These are phyloP conservation scores for Rauvolfia tetraphylla DNA, from an alignment of 257 asterid species.

Conservation along the genomic window DNA sequence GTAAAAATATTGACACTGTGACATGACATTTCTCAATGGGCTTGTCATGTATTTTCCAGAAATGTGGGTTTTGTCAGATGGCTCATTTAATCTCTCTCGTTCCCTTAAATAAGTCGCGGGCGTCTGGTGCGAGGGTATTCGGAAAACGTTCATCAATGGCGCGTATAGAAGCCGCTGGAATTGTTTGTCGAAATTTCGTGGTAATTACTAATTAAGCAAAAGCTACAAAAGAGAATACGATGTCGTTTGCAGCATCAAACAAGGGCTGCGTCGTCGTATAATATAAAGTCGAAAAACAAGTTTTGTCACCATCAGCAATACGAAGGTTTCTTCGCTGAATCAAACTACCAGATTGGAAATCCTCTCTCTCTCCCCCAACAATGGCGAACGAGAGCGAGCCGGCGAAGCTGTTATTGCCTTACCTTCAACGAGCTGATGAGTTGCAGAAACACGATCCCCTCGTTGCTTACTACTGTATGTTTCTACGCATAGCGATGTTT, in stretches of 20 bases:
- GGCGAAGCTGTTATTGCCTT: conserved; percentile 39
- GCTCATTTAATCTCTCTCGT: too few species aligned
- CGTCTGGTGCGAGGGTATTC: too few species aligned
- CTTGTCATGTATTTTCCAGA: too few species aligned
- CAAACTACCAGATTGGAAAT: background rate
- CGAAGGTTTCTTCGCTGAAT: background rate
- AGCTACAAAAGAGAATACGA: background rate
- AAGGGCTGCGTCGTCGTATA: background rate
- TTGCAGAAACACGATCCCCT: conserved; percentile 50
- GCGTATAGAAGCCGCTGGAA: background rate
- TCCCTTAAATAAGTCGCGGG: too few species aligned
- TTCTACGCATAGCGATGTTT: background rate
- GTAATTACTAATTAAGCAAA: background rate
- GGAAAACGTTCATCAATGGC: too few species aligned
- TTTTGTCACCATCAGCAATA: background rate
- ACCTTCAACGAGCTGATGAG: conserved; percentile 50
- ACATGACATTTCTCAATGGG: too few species aligned
- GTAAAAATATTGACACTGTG: too few species aligned
- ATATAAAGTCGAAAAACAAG: background rate
- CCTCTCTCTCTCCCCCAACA: conserved; percentile 1
- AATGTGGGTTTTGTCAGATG: too few species aligned
- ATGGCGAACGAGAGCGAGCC: conserved; percentile 46
- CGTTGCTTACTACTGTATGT: conserved; percentile 46
- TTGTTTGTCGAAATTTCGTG: background rate
- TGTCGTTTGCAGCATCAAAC: background rate